Evolutionary conservation across 192 early-diverging fungal species (phyloP), one percentile per base, ranked within the genome.

Genomic region (Ramicandelaber brevisporus): DNA sequence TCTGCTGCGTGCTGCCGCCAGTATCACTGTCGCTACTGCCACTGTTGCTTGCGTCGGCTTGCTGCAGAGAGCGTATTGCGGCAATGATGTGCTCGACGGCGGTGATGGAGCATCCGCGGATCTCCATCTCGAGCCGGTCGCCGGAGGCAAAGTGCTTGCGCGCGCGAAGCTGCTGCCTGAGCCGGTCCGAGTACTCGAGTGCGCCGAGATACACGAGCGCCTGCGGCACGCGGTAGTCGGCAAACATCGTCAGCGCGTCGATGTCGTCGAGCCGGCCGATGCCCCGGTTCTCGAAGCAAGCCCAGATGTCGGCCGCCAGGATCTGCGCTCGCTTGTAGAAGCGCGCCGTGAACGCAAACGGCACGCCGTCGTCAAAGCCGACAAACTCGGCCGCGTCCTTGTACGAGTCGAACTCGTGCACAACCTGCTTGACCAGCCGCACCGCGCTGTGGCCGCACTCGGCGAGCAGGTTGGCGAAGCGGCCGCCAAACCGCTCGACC

Each of bases 231-330:
- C 79, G 53, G 42, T 81, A 85, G 41, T 85, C 81, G 3, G 81
- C 81, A 71, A 85, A 85, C 75, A 85, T 85, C 7, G 81, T 85
- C 17, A 85, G 61, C 7, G 48, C 24, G 36, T 76, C 67, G 47
- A 85, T 79, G 35, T 80, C 74, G 14, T 53, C 26, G 39, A 85
- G 81, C 4, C 37, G 13, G 1, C 81, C 75, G 18, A 39, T 34
- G 0, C 45, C 41, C 27, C 46, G 15, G 20, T 71, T 73, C 42
- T 81, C 74, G 40, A 81, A 85, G 38, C 77, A 80, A 10, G 73
- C 76, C 81, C 80, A 85, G 11, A 79, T 37, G 38, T 85, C 81
- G 20, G 76, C 81, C 1, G 78, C 66, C 20, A 85, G 53, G 29
- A 85, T 85, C 48, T 85, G 81, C 10, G 71, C 72, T 14, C 81